Percentiles rank a stretch among this genome's conserved stretches.
phyloP scores from a whole-genome alignment of 2,329 filamentous ascomycete species.

The Paraconiothyrium brasiliense region DNA sequence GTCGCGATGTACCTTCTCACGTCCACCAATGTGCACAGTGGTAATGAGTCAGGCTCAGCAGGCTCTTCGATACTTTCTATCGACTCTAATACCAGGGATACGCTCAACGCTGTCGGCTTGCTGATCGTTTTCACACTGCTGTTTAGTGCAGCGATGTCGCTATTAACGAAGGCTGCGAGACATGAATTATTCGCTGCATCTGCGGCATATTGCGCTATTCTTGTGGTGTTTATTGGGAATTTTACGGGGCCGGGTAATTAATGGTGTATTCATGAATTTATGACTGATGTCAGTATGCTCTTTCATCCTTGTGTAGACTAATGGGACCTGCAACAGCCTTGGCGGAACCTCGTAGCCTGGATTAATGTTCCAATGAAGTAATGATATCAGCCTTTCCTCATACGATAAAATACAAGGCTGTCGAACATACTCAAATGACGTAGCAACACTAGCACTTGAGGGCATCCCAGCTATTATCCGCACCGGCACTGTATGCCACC shows the following conservation, averaged over 20 bases:
- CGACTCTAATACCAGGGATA: conserved; percentile 32
- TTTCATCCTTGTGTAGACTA: too few species aligned
- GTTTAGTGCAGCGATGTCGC: conserved; percentile 49
- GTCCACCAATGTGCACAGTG: conserved; percentile 24
- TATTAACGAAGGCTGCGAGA: conserved; percentile 47
- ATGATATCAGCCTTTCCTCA: too few species aligned
- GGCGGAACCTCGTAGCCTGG: too few species aligned
- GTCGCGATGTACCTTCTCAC: conserved; percentile 53
- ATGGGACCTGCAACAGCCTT: too few species aligned
- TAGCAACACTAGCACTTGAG: too few species aligned
- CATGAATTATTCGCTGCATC: conserved; percentile 52
- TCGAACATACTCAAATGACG: too few species aligned
- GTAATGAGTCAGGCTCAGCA: background rate
- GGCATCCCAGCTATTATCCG: too few species aligned
- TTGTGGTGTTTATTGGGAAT: conserved; percentile 53
- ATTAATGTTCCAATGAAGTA: too few species aligned
- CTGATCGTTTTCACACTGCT: conserved; percentile 54
- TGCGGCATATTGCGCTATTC: conserved; percentile 51
- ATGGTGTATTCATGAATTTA: conserved; percentile 15
- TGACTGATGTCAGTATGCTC: conserved; percentile 11
- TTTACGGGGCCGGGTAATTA: conserved; percentile 47
- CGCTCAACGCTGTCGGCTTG: conserved; percentile 53
- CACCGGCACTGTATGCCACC: too few species aligned
- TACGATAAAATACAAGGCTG: too few species aligned
- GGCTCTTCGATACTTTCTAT: conserved; percentile 7